Evolutionary conservation across 768 basidiomycete genomes (phyloP), one percentile per base, ranked within the genome.

Genomic region (Candolleomyces aberdarensis): DNA sequence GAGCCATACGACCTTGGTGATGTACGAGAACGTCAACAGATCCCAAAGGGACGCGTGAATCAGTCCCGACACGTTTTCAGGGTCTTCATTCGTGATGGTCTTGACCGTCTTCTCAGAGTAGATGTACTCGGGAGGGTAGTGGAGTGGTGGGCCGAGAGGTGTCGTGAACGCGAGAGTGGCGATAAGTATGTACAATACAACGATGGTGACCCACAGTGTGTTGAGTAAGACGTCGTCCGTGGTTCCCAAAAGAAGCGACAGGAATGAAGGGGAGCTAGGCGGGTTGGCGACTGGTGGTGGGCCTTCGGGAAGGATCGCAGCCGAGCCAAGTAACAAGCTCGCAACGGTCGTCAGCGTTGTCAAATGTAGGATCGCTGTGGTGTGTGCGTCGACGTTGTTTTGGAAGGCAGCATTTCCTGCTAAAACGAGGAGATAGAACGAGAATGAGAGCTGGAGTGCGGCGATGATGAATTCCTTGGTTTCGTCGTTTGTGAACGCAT

Each of bases 1-100:
- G 44, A 94, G 85, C 83, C 87, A 85, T 59, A 96, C 85, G 14
- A 97, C 91, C 62, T 89, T 87, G 0, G 92, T 94, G 41, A 89
- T 92, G 70, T 94, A 95, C 14, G 86, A 86, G 73, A 96, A 96
- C 20, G 94, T 74, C 5, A 96, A 72, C 55, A 77, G 75, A 58
- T 82, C 83, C 79, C 81, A 84, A 0, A 81, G 75, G 5, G 86
- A 87, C 26, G 85, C 79, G 59, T 80, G 78, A 36, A 79, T 76
- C 20, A 84, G 68, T 0, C 89, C 89, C 53, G 84, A 87, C 17
- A 96, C 91, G 66, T 96, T 96, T 62, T 26, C 26, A 26, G 26
- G 26, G 26, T 26, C 26, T 26, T 3, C 26, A 3, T 26, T 26
- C 26, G 26, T 26, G 26, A 26, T 26, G 26, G 26, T 3, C 26